Evolutionary conservation across 148 eudicot species (phyloP), one percentile per base, ranked within the genome.

Genomic region (Selenicereus undatus): DNA sequence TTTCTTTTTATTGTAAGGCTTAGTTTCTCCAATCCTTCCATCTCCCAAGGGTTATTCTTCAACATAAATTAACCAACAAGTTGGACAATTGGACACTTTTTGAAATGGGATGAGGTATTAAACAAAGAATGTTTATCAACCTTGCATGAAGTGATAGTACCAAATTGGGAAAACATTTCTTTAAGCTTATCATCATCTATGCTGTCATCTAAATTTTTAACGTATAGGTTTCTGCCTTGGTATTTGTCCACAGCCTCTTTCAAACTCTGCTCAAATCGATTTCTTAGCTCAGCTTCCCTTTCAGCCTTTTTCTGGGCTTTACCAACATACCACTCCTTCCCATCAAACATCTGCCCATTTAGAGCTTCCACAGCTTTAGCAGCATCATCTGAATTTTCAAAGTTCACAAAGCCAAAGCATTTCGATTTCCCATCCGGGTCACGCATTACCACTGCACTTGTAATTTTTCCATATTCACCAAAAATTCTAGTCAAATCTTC

Each of bases 401-500:
- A 96, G 86, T 96, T 96, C 36, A 96, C 90, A 88, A 96, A 96
- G 21, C 99, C 99, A 85, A 96, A 96, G 83, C 98, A 81, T 76
- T 88, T 96, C 8, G 99, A 93, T 62, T 91, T 95, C 56, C 98
- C 98, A 79, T 93, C 91, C 7, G 72, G 83, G 82, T 95, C 93
- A 76, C 88, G 90, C 98, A 93, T 96, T 79, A 96, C 95, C 76
- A 88, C 92, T 70, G 88, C 87, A 84, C 99, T 96, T 12, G 98
- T 92, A 43, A 91, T 89, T 36, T 85, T 45, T 66, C 99, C 99
- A 86, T 77, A 92, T 84, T 93, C 91, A 80, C 93, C 89, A 85
- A 92, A 96, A 76, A 64, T 75, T 26, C 82, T 92, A 27, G 82
- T 84, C 80, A 96, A 76, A 69, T 93, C 98, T 51, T 93, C 97